Conservation (phyloP, 2,329 filamentous ascomycete genomes). For the Venturia carpophila region DNA sequence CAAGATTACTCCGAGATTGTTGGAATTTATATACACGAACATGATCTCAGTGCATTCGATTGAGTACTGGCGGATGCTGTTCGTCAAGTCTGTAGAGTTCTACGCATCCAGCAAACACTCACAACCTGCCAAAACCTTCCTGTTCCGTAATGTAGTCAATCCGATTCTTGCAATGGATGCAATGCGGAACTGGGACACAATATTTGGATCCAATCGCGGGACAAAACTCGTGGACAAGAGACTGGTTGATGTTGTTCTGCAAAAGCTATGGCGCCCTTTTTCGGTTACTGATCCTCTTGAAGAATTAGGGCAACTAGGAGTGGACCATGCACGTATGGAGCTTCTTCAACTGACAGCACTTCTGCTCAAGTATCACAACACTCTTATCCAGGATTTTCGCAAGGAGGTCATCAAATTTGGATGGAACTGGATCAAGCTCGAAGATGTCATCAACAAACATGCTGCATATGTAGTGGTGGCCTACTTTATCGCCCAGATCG, state of each 20-base stretch:
- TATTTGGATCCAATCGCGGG: slow-evolving; percentile 47
- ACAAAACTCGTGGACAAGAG: slow-evolving; percentile 75
- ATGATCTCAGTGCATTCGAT: slow-evolving; percentile 79
- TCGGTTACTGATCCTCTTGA: slow-evolving; percentile 68
- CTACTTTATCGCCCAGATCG: slow-evolving; percentile 95
- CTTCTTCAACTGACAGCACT: slow-evolving; percentile 90
- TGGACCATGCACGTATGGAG: slow-evolving; percentile 95
- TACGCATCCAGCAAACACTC: slow-evolving; percentile 62
- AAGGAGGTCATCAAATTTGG: slow-evolving; percentile 99
- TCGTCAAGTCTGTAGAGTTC: slow-evolving; percentile 78
- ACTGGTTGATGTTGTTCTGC: slow-evolving; percentile 83
- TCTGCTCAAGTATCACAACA: slow-evolving; percentile 89
- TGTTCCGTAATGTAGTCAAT: slow-evolving; percentile 87
- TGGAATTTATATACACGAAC: slow-evolving; percentile 73
- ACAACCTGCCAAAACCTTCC: slow-evolving; percentile 87
- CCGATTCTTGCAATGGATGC: slow-evolving; percentile 96
- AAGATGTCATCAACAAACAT: slow-evolving; percentile 98
- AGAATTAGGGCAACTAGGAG: slow-evolving; percentile 69
- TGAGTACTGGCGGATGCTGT: slow-evolving; percentile 74
- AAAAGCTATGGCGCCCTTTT: slow-evolving; percentile 89
- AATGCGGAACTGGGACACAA: slow-evolving; percentile 64
- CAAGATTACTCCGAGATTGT: slow-evolving; percentile 65
- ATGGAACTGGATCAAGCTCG: slow-evolving; percentile 97
- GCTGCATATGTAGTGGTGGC: slow-evolving; percentile 94
- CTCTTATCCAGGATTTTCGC: slow-evolving; percentile 77